Base-by-base conservation (phyloP, 169 alveolate species). In the Eimeria praecox region DNA sequence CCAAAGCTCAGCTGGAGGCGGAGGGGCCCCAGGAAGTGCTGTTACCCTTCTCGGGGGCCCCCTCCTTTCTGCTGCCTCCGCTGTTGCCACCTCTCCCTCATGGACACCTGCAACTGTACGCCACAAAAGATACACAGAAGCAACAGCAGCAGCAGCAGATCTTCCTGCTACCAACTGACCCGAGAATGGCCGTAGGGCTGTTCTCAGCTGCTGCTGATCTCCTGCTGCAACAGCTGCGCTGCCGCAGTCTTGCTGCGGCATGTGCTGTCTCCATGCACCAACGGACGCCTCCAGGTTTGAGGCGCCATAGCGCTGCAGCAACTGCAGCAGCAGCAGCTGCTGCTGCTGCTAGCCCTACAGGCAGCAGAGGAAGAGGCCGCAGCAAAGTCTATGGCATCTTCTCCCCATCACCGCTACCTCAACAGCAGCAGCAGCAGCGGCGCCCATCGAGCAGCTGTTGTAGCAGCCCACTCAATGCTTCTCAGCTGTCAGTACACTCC, bases 201-300 rank as follows among this genome's bases (percentile, higher is more conserved):
- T 86, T 86, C 93, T 62, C 93, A 35, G 93, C 93, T 30, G 80
- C 82, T 62, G 93, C 80, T 54, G 1, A 10, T 12, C 82, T 86
- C 42, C 82, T 86, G 66, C 82, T 86, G 93, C 93, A 86, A 82
- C 93, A 86, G 82, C 82, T 86, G 93, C 93, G 59, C 64, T 86
- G 82, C 82, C 93, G 93, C 93, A 86, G 93, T 30, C 80, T 86
- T 40, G 93, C 93, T 86, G 93, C 93, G 35, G 83, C 82, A 35
- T 86, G 93, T 64, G 83, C 93, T 27, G 93, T 86, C 66, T 62
- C 93, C 42, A 5, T 40, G 35, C 93, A 86, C 93, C 93, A 54
- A 44, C 80, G 82, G 82, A 20, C 64, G 8, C 75, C 77, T 27
- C 46, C 62, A 46, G 35, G 93, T 44, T 62, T 35, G 62, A 54